Evolutionary conservation across 331 rosid genomes (phyloP).

Genomic region (Acacia pycnantha): DNA sequence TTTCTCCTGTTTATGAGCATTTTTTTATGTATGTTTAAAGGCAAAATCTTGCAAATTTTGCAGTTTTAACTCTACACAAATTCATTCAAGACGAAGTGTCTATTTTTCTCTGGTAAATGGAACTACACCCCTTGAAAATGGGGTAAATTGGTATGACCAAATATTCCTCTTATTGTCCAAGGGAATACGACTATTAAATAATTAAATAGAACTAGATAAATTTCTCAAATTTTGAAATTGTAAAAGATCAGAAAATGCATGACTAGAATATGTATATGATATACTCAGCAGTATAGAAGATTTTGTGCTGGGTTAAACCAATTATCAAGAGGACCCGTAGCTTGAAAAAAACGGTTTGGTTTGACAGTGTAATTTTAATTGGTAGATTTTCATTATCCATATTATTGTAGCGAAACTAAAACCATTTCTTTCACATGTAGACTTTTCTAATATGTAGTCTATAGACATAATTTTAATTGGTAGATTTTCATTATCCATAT

Average conservation of each 20-base stretch:
- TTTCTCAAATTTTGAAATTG: constrained; percentile 25
- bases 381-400: background rate
- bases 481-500: background rate
- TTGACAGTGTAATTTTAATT: constrained; percentile 42
- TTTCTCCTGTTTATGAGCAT: constrained; percentile 12
- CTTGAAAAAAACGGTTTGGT: constrained; percentile 58
- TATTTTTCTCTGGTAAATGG: constrained; percentile 38
- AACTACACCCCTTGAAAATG: constrained; percentile 32
- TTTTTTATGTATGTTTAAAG: background rate
- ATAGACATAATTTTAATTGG: background rate
- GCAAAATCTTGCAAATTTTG: background rate
- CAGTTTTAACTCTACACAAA: background rate
- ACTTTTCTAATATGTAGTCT: background rate
- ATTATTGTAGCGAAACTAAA: background rate
- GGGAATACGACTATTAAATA: constrained; percentile 32
- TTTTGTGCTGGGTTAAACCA: constrained; percentile 44
- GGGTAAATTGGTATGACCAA: constrained; percentile 34
- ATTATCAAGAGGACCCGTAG: constrained; percentile 44
- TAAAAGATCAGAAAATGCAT: constrained; percentile 40
- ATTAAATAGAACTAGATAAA: constrained; percentile 17
- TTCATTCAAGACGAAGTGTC: constrained; percentile 43
- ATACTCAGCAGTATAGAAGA: constrained; percentile 52
- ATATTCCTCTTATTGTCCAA: constrained; percentile 25
- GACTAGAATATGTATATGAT: constrained; percentile 56
- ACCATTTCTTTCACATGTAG: background rate